A percentile compares a stretch with the other conserved stretches of the same genome.
phyloP scores from a whole-genome alignment of 352 stramenopile genomes.

The Globisporangium yorkense region DNA sequence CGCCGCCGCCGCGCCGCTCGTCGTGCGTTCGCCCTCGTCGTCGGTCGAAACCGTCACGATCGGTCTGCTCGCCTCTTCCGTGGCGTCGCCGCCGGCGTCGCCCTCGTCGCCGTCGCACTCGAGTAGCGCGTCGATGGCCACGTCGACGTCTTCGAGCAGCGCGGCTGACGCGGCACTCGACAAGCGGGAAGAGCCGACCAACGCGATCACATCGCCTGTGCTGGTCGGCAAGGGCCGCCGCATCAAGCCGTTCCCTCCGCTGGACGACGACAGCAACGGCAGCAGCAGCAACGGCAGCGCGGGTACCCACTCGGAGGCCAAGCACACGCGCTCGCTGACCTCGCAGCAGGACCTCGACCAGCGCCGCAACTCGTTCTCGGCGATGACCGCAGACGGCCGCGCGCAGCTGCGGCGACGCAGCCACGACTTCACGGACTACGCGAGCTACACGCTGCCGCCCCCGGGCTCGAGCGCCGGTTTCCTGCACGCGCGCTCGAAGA shows the following conservation, averaged over 20 bases:
- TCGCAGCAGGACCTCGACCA: constrained; percentile 33
- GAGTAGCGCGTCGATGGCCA: background rate
- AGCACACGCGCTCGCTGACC: constrained; percentile 28
- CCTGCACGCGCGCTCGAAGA: constrained; percentile 14
- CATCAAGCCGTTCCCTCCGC: constrained; percentile 3
- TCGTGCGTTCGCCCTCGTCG: background rate
- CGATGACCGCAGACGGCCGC: constrained; percentile 34
- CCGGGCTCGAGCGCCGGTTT: constrained; percentile 9
- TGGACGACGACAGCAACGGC: constrained; percentile 19
- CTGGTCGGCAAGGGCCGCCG: constrained; percentile 1
- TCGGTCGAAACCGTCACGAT: constrained; percentile 7
- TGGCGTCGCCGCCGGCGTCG: constrained; percentile 5
- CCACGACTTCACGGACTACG: constrained; percentile 34
- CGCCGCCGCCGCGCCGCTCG: background rate
- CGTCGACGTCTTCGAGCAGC: background rate
- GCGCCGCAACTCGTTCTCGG: constrained; percentile 33
- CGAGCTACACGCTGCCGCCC: constrained; percentile 20
- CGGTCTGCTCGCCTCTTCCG: constrained; percentile 9
- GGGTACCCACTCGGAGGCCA: constrained; percentile 1
- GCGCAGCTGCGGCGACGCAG: constrained; percentile 39
- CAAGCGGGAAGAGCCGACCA: constrained; percentile 12
- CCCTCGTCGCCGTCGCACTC: constrained; percentile 13
- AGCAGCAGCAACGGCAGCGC: background rate
- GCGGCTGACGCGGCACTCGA: background rate
- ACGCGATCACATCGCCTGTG: constrained; percentile 13